Evolutionary conservation across 768 basidiomycete species (phyloP).

Genomic region (Artomyces pyxidatus): DNA sequence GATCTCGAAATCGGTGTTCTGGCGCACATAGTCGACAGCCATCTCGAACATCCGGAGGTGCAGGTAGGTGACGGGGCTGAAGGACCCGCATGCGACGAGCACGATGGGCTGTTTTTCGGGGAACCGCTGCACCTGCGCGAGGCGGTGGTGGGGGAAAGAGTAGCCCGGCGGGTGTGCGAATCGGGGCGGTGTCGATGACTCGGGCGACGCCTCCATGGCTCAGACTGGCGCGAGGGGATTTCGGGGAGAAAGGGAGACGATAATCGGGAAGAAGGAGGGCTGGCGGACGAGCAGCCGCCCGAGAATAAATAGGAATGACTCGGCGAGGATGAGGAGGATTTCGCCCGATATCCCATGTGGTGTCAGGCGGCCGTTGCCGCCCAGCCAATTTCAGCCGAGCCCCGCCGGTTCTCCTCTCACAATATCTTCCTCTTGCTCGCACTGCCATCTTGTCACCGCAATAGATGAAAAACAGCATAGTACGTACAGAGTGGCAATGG

Average conservation of each 20-base stretch:
- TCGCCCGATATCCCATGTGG: too few relatives aligned
- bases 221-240: neutral
- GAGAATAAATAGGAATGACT: neutral
- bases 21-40: slow-evolving; percentile 93
- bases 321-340: too few relatives aligned
- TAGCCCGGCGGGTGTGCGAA: slow-evolving; percentile 66
- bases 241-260: neutral
- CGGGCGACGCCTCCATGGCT: neutral
- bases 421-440: too few relatives aligned
- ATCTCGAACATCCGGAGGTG: slow-evolving; percentile 99
- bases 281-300: neutral
- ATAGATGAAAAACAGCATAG: too few relatives aligned
- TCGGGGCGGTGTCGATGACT: neutral
- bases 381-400: too few relatives aligned
- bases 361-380: too few relatives aligned
- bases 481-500: too few relatives aligned
- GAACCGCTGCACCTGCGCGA: slow-evolving; percentile 48
- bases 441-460: too few relatives aligned
- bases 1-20: slow-evolving; percentile 90
- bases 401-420: too few relatives aligned
- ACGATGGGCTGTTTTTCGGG: slow-evolving; percentile 76
- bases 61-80: slow-evolving; percentile 96
- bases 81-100: slow-evolving; percentile 94
- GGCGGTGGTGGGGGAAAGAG: slow-evolving; percentile 58
- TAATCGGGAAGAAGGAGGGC: too few relatives aligned